phyloP scores from a whole-genome alignment of 192 early-diverging fungal genomes.

The Backusella tuberculispora region DNA sequence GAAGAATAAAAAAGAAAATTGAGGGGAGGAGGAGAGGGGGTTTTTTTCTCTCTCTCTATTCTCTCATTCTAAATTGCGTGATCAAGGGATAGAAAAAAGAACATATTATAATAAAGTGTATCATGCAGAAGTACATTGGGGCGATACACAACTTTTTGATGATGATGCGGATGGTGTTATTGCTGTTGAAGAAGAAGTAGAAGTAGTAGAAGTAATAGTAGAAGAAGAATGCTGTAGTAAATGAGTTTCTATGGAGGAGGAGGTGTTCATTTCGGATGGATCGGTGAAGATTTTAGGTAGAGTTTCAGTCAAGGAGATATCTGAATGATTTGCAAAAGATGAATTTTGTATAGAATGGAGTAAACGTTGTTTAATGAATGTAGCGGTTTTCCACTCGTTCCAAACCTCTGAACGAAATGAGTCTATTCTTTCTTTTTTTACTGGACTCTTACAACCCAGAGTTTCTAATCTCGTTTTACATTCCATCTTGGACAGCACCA shows the following conservation, averaged over 20 bases:
- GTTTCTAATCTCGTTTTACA: neutral
- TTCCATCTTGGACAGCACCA: constrained; percentile 35
- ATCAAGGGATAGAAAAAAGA: neutral
- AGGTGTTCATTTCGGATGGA: neutral
- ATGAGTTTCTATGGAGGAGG: no score
- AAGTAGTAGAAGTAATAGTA: neutral
- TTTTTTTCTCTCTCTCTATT: neutral
- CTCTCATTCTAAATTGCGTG: neutral
- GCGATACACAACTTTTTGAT: neutral
- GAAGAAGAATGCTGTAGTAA: neutral
- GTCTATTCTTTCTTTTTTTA: constrained; percentile 28
- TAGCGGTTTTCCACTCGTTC: constrained; percentile 31
- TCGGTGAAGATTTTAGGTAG: no score
- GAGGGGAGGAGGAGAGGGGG: neutral
- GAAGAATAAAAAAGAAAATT: neutral
- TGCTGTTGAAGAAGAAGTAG: neutral
- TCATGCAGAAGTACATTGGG: neutral
- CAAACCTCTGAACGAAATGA: constrained; percentile 33
- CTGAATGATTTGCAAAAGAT: no score
- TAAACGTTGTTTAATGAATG: constrained; percentile 26
- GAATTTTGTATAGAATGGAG: constrained; percentile 5
- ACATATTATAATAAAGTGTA: neutral
- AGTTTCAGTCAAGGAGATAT: no score
- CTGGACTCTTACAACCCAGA: neutral
- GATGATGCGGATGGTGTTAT: neutral